Conservation (phyloP, 805 yeast species). For the Suhomyces sp. region DNA sequence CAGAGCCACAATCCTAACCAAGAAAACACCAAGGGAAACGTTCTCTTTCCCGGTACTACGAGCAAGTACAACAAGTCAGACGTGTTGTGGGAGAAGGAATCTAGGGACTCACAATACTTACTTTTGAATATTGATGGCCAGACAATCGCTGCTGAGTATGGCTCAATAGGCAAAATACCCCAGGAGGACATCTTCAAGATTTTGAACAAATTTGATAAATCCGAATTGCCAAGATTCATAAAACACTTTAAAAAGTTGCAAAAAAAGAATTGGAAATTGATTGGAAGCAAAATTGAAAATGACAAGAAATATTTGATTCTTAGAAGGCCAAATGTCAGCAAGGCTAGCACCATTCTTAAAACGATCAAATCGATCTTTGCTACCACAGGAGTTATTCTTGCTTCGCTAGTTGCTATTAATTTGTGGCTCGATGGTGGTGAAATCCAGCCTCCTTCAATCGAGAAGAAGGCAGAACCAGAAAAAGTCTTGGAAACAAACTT, state of each 20-base stretch:
- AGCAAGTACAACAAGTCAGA: not conserved
- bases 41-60: not conserved
- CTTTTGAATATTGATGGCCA: slow-evolving; percentile 36
- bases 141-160: slow-evolving; percentile 25
- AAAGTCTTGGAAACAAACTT: not conserved
- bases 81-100: not conserved
- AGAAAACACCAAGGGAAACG: not conserved
- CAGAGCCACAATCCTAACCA: slow-evolving; percentile 11
- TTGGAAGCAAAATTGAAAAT: slow-evolving; percentile 43
- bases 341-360: slow-evolving; percentile 1
- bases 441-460: not conserved
- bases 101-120: slow-evolving; percentile 18
- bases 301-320: slow-evolving; percentile 10
- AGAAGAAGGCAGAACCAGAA: not conserved
- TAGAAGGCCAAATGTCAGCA: slow-evolving; percentile 4
- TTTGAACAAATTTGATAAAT: slow-evolving; percentile 33
- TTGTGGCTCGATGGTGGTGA: slow-evolving; percentile 17
- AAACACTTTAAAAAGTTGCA: slow-evolving; percentile 42
- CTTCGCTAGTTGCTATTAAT: slow-evolving; percentile 22
- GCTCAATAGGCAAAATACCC: slow-evolving; percentile 39
- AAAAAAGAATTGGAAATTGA: slow-evolving; percentile 48
- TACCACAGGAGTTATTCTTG: slow-evolving; percentile 23
- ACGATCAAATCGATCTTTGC: slow-evolving; percentile 22
- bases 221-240: slow-evolving; percentile 32
- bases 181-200: slow-evolving; percentile 42